Evolutionary conservation across 305 asterid genomes (phyloP), one percentile per base, ranked within the genome.

Genomic region (Vinca major): DNA sequence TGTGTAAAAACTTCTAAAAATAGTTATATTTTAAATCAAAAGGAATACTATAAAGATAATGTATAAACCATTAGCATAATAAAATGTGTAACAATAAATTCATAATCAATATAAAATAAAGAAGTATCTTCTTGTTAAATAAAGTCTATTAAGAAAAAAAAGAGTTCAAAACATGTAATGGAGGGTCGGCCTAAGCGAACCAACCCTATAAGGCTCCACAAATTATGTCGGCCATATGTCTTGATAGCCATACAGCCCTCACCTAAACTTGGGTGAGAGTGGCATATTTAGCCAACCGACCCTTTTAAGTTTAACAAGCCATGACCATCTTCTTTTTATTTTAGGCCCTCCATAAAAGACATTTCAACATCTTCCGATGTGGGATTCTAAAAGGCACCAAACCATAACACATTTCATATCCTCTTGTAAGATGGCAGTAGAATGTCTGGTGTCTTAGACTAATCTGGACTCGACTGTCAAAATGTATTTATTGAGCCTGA

Each of bases 181-280:
- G 77, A 87, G 88, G 95, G 80, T 84, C 85, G 86, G 82, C 96
- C 81, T 0, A 60, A 21, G 65, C 82, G 84, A 63, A 86, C 89
- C 91, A 87, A 86, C 84, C 93, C 91, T 86, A 19, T 75, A 0
- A 0, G 0, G 0, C 45, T 55, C 87, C 89, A 87, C 19, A 86
- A 89, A 89, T 89, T 80, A 75, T 87, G 92, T 80, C 90, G 84
- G 95, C 92, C 96, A 89, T 89, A 89, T 90, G 95, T 86, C 95
- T 88, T 83, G 95, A 89, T 89, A 73, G 80, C 96, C 95, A 89
- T 89, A 89, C 95, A 80, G 95, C 96, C 77, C 89, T 62, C 77
- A 58, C 93, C 91, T 5, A 14, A 4, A 7, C 78, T 0, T 66
- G 80, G 87, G 81, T 73, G 71, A 79, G 79, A 78, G 86, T 72